Evolutionary conservation across 1,284 basidiomycete genomes (phyloP), one percentile per base, ranked within the genome.

Genomic region (Cystobasidiaceae sp.): DNA sequence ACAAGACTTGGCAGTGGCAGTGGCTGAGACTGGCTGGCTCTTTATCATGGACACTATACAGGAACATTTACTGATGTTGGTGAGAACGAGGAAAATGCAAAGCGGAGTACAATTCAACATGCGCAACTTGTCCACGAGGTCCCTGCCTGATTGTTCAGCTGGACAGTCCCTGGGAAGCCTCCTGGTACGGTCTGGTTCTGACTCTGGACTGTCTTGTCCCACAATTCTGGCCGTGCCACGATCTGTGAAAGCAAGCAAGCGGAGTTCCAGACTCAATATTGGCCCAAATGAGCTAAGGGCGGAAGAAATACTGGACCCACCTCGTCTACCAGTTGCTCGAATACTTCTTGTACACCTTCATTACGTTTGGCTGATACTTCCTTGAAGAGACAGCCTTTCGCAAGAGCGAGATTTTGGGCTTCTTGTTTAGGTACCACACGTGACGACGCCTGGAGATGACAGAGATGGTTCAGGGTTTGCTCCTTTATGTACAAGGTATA

Each of bases 361-460:
- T 66, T 60, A 1, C 63, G 46, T 84, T 96, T 94, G 0, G 92
- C 92, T 0, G 88, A 79, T 67, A 78, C 78, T 70, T 81, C 79
- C 79, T 72, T 52, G 43, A 62, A 68, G 43, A 67, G 80, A 11
- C 86, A 88, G 33, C 84, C 84, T 83, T 90, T 89, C 50, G 86
- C 82, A 30, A 82, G 79, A 0, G 94, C 94, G 74, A 94, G 97
- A 1, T 82, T 82, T 66, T 84, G 78, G 0, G 86, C 96, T 74
- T 97, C 92, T 0, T 85, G 79, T 2, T 83, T 85, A 0, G 88
- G 79, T 4, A 98, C 92, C 75, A 92, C 87, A 1, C 94, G 84
- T 4, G 89, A 90, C 76, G 87, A 88, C 74, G 94, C 93, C 89
- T 92, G 71, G 19, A 33, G 1, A 23, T 21, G 39, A 49, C 6